These are phyloP conservation scores for Xerocomellus dryophilus DNA, from an alignment of 768 basidiomycete species.

Conservation along the genomic window DNA sequence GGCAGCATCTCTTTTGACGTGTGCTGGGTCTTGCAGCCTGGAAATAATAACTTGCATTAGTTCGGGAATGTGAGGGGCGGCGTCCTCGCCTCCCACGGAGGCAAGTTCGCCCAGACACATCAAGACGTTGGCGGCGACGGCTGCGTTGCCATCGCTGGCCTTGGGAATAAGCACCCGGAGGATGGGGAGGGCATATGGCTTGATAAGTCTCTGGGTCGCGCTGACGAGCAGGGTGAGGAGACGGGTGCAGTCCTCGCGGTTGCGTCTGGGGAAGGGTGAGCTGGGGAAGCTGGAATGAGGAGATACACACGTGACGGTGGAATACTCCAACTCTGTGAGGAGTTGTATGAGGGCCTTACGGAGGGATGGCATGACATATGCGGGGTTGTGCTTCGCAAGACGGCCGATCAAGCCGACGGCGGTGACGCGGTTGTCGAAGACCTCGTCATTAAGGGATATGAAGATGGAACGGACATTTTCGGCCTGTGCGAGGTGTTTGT, in stretches of 20 bases:
- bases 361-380: constrained; percentile 97
- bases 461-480: constrained; percentile 98
- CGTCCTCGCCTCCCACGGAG: constrained; percentile 90
- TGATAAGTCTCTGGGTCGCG: constrained; percentile 90
- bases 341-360: constrained; percentile 95
- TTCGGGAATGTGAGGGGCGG: constrained; percentile 74
- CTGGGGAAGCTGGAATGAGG: background rate
- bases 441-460: constrained; percentile 96
- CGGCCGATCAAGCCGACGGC: constrained; percentile 91
- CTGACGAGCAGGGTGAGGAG: constrained; percentile 86
- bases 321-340: constrained; percentile 94
- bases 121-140: constrained; percentile 88
- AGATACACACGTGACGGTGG: constrained; percentile 72
- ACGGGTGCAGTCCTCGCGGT: constrained; percentile 88
- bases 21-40: constrained; percentile 85
- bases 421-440: constrained; percentile 89
- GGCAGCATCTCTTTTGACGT: constrained; percentile 90
- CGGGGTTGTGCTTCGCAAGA: constrained; percentile 92
- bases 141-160: constrained; percentile 78
- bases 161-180: constrained; percentile 89
- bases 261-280: constrained; percentile 50
- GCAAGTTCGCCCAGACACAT: constrained; percentile 94
- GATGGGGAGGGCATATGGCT: constrained; percentile 93
- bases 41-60: constrained; percentile 89
- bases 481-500: constrained; percentile 94